phyloP scores from a whole-genome alignment of 768 basidiomycete species.

The Termitomyces sp. region DNA sequence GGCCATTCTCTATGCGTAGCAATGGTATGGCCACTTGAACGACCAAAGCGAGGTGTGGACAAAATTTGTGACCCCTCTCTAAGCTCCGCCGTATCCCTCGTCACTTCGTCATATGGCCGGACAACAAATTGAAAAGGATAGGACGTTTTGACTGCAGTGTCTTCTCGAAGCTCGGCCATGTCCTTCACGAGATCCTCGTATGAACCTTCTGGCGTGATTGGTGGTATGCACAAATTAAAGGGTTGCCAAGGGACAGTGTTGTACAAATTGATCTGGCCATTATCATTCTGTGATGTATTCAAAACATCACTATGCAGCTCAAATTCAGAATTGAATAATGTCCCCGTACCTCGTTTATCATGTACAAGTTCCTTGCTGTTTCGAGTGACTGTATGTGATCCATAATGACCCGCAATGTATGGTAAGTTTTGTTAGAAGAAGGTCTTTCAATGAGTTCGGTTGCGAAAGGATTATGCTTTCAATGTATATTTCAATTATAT shows the following conservation, averaged over 20 bases:
- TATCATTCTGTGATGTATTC: not conserved
- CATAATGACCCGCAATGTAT: not conserved
- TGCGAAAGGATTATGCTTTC: not conserved
- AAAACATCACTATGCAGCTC: not conserved
- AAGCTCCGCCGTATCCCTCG: not conserved
- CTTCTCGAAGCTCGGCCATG: not conserved
- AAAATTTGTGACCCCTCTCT: not conserved
- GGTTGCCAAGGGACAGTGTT: not conserved
- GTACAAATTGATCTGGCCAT: not conserved
- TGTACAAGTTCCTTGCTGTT: not conserved
- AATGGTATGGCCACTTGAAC: not conserved
- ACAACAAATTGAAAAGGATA: not conserved
- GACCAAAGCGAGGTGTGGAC: not conserved
- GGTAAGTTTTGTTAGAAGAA: not conserved
- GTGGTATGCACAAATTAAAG: not conserved
- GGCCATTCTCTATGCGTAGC: not conserved
- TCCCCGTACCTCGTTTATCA: not conserved
- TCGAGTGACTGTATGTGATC: not conserved
- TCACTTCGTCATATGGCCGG: not conserved
- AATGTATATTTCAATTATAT: not conserved
- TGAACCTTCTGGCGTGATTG: not conserved
- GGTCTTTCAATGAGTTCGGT: not conserved
- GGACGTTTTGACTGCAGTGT: not conserved
- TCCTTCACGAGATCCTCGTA: not conserved
- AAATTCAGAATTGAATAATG: not conserved